Conservation (phyloP, 495 filamentous ascomycete genomes). For the Corynascus novoguineensis region DNA sequence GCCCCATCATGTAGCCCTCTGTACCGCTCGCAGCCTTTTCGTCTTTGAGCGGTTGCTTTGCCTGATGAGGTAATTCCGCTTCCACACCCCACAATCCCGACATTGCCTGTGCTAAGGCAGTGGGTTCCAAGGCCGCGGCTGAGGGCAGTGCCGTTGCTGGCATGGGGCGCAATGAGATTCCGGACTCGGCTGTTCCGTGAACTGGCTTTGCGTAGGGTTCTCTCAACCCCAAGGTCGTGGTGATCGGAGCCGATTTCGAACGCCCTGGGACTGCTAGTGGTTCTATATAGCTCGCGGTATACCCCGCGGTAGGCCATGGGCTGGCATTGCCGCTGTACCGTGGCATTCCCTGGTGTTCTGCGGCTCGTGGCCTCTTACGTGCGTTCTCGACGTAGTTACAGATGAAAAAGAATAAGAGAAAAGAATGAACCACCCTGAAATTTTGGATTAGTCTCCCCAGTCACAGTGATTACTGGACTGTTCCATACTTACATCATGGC, state of each 20-base stretch:
- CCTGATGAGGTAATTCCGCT: not conserved
- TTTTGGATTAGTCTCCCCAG: not conserved
- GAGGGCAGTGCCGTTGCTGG: not conserved
- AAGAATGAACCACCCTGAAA: conserved; percentile 20
- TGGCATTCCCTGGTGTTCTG: too few relatives aligned
- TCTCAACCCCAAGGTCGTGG: not conserved
- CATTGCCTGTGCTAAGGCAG: not conserved
- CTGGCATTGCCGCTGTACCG: not conserved
- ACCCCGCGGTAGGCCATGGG: not conserved
- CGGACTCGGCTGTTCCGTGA: not conserved
- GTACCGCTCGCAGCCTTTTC: not conserved
- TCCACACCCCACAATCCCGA: conserved; percentile 4
- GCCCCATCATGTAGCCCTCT: not conserved
- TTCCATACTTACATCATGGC: conserved; percentile 13
- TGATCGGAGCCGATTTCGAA: not conserved
- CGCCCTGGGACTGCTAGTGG: not conserved
- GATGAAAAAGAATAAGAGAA: conserved; percentile 17
- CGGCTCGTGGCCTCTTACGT: not conserved
- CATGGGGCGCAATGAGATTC: not conserved
- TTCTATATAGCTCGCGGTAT: not conserved
- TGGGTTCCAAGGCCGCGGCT: not conserved
- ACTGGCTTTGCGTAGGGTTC: not conserved
- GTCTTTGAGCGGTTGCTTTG: not conserved
- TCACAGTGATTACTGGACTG: too few relatives aligned
- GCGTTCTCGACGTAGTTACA: conserved; percentile 6